Evolutionary conservation across 345 rosid species (phyloP).

Genomic region (Litchi chinensis): DNA sequence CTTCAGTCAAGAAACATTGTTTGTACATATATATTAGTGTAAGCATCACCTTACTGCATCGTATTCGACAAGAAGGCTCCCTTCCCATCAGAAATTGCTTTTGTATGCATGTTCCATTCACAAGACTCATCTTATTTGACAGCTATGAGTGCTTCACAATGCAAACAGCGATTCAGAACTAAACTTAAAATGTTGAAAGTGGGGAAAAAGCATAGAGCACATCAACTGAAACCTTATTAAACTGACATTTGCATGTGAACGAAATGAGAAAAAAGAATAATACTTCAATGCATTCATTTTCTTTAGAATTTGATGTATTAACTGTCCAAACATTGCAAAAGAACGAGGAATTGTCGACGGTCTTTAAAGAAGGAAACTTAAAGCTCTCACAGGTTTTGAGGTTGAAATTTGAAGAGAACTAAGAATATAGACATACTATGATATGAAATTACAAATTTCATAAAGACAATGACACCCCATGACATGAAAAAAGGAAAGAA

Average conservation of each 20-base stretch:
- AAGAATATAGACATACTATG: not conserved
- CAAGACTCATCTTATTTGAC: slow-evolving; percentile 6
- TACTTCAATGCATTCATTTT: not conserved
- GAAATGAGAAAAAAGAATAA: not conserved
- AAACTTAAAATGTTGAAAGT: not conserved
- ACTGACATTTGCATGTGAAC: not conserved
- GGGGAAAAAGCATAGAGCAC: not conserved
- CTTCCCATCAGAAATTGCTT: slow-evolving; percentile 8
- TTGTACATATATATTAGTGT: not conserved
- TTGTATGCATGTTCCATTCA: not conserved
- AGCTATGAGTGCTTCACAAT: not conserved
- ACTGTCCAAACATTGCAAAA: too few species aligned
- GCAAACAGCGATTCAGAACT: not conserved
- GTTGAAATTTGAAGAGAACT: not conserved
- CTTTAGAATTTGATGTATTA: not conserved
- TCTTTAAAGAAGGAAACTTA: too few species aligned
- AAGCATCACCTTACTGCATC: not conserved
- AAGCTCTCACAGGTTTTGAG: not conserved
- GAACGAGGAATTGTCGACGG: too few species aligned
- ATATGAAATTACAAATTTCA: not conserved
- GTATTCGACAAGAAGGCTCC: not conserved
- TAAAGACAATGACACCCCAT: not conserved
- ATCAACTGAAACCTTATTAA: not conserved
- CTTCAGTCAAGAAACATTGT: slow-evolving; percentile 2
- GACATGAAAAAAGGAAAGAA: not conserved